Base-by-base conservation (phyloP, 2,329 filamentous ascomycete genomes). In the Bipolaris oryzae region DNA sequence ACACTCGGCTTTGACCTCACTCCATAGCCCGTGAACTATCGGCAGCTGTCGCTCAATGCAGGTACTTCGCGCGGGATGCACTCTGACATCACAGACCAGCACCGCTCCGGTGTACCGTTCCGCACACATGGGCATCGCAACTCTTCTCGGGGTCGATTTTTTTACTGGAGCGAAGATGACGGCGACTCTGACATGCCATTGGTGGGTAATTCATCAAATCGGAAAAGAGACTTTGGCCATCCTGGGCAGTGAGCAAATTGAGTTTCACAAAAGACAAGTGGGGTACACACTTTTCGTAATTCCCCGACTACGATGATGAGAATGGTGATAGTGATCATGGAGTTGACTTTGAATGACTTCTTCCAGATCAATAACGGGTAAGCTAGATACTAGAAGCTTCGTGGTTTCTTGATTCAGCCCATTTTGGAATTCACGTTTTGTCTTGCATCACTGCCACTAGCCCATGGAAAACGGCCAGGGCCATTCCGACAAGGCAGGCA, bases 291-390 rank as follows among this genome's bases (percentile, higher is more conserved):
- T 33, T 34, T 50, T 21, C 41, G 51, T 20, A 54, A 55, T 31
- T 44, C 47, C 58, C 62, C 25, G 58, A 64, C 20, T 63, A 59
- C 3, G 53, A 41, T 21, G 61, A 61, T n/a, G 50, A 64, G 28
- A 31, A 3, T 31, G 28, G 28, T 31, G 10, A 53, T n/a, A 45
- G 52, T n/a, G 53, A 48, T 39, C 50, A 53, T 16, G 38, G 58
- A 15, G 38, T 34, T 28, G 38, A 54, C 23, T 51, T 39, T 21
- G 48, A 53, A 18, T 28, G 34, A 37, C 7, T 43, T 42, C 7
- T 53, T 47, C 25, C 37, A 42, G 11, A n/a, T 43, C 7, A 50
- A 37, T 16, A 31, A 43, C 5, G 31, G 50, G 18, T 18, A 43
- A 16, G 15, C 13, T 5, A 55, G 46, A 16, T 44, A 55, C 33